Conservation (phyloP, 441 rosid genomes). For the Capsella rubella region DNA sequence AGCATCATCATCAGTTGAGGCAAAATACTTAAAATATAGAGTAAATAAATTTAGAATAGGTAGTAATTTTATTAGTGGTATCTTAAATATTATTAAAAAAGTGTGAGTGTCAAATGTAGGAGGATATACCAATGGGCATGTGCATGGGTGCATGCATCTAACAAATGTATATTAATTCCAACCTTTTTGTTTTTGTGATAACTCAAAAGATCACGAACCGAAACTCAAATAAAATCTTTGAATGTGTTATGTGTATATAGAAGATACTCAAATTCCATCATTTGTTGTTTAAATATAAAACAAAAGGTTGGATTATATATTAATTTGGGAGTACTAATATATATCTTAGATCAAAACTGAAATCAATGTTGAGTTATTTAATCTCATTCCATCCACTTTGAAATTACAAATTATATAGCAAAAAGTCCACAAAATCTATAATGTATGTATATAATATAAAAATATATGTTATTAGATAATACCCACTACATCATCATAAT, state of each 20-base stretch:
- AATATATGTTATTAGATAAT: not conserved
- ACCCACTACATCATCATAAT: not conserved
- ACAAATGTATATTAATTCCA: not conserved
- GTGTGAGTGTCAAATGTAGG: not conserved
- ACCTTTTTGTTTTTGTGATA: not conserved
- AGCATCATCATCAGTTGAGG: not conserved
- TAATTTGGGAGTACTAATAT: no score
- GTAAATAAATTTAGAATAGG: not conserved
- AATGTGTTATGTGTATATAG: not conserved
- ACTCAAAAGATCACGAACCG: not conserved
- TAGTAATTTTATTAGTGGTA: not conserved
- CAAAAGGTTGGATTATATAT: no score
- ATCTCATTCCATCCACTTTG: not conserved
- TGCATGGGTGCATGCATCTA: conserved; percentile 18
- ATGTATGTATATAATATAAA: not conserved
- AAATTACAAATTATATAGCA: not conserved
- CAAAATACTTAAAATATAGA: conserved; percentile 9
- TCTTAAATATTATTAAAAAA: not conserved
- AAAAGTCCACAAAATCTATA: not conserved
- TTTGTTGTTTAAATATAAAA: no score
- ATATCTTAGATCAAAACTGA: no score
- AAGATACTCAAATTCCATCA: no score
- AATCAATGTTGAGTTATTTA: not conserved
- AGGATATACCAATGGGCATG: not conserved
- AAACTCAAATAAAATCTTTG: not conserved